Evolutionary conservation across 352 stramenopile species (phyloP), one percentile per base, ranked within the genome.

Genomic region (Globisporangium viniferum): DNA sequence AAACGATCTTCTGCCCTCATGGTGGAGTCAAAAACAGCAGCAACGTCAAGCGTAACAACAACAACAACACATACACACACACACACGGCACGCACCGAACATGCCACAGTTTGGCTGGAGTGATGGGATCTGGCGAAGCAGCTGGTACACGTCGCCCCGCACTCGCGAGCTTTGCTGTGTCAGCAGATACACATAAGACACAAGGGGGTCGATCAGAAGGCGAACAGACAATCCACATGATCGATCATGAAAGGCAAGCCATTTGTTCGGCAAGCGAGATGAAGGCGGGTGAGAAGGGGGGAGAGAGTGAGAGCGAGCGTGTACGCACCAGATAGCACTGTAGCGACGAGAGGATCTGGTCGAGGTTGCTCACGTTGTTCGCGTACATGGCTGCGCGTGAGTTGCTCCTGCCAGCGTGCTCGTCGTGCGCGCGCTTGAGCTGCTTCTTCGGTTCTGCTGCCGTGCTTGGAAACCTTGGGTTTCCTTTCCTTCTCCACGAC

Each of bases 271-370:
- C 54, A 44, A 41, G 31, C 6, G 29, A 44, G 29, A 9, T 48
- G 10, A 44, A 39, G 20, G 24, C 7, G 54, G 31, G 10, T 60
- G 41, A 12, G 5, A 51, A 20, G n/a, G 55, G 35, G 3, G 29
- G 44, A 24, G 14, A 14, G 27, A 10, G 24, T 5, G 33, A 44
- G 44, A 33, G 14, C 20, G n/a, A 10, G 24, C 9, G 27, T n/a
- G 46, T 4, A 70, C 82, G 22, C 64, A 94, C 87, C 73, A 86
- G 53, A 61, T 94, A 94, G 68, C 80, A 91, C 75, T 93, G 87
- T 65, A 94, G 73, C 55, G 87, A 94, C 67, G 87, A 94, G 57
- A 94, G 79, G 76, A 94, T 93, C 77, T 91, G 84, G 75, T 94
- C 87, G 69, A 94, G 74, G 62, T 92, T 92, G 84, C 83, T 93